Evolutionary conservation across 148 eudicot species (phyloP).

Genomic region (Persicaria maculosa): DNA sequence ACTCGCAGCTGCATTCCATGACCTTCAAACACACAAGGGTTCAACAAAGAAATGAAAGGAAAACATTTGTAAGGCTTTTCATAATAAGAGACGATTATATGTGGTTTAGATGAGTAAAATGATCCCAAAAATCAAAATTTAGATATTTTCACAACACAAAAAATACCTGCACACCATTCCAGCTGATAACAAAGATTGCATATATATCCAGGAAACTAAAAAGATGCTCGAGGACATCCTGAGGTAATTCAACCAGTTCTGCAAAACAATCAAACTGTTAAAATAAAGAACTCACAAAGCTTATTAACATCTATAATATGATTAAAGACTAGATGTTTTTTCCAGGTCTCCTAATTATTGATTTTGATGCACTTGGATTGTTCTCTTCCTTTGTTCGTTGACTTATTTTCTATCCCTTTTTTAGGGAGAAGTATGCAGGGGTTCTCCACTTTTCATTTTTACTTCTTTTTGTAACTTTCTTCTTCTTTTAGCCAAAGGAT

Average conservation of each 20-base stretch:
- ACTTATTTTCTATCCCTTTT: not conserved
- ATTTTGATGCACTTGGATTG: not conserved
- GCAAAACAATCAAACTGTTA: not conserved
- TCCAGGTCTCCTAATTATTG: not conserved
- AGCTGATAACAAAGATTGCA: conserved; percentile 59
- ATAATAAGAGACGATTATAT: not conserved
- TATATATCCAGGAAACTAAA: conserved; percentile 77
- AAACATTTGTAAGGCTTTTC: not conserved
- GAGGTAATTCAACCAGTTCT: conserved; percentile 31
- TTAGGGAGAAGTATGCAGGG: not conserved
- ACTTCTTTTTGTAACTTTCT: not conserved
- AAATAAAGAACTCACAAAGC: not conserved
- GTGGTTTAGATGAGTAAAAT: not conserved
- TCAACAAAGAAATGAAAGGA: conserved; percentile 9
- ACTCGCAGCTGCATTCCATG: no score
- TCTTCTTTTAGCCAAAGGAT: no score
- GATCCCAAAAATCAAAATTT: not conserved
- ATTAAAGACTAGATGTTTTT: not conserved
- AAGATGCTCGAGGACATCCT: conserved; percentile 68
- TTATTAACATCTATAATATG: not conserved
- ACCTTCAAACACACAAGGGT: no score
- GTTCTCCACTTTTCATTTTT: not conserved
- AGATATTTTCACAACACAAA: not conserved
- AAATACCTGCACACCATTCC: conserved; percentile 72
- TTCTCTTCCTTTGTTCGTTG: not conserved